These are phyloP conservation scores for Populus hybrid DNA, from an alignment of 441 rosid genomes.

Conservation along the genomic window DNA sequence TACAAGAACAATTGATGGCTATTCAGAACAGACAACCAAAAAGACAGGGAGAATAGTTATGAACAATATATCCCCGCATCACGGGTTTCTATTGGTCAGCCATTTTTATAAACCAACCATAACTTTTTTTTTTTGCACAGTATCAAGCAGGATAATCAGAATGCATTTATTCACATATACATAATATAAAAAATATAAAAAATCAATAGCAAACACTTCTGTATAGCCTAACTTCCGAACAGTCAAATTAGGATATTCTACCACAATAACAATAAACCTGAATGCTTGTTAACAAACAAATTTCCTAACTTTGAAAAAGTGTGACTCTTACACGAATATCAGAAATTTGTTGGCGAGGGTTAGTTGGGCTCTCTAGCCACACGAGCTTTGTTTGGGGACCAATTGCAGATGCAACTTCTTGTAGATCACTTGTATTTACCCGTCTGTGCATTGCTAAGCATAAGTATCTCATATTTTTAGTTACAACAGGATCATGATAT, in stretches of 20 bases:
- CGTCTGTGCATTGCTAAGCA: constrained; percentile 48
- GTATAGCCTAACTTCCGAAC: neutral
- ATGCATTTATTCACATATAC: neutral
- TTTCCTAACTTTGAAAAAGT: neutral
- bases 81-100: neutral
- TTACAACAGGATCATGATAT: neutral
- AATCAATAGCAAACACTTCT: neutral
- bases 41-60: neutral
- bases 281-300: neutral
- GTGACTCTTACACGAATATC: constrained; percentile 58
- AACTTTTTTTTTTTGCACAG: neutral
- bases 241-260: neutral
- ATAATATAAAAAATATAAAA: no score
- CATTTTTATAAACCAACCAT: neutral
- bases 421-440: constrained; percentile 64
- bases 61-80: neutral
- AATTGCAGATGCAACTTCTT: constrained; percentile 77
- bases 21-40: neutral
- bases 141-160: neutral
- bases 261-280: neutral
- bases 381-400: constrained; percentile 84
- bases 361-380: constrained; percentile 97
- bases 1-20: neutral
- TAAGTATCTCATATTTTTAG: constrained; percentile 13
- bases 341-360: constrained; percentile 84